Conservation (phyloP, 2,329 filamentous ascomycete species). For the Aureobasidium musti region DNA sequence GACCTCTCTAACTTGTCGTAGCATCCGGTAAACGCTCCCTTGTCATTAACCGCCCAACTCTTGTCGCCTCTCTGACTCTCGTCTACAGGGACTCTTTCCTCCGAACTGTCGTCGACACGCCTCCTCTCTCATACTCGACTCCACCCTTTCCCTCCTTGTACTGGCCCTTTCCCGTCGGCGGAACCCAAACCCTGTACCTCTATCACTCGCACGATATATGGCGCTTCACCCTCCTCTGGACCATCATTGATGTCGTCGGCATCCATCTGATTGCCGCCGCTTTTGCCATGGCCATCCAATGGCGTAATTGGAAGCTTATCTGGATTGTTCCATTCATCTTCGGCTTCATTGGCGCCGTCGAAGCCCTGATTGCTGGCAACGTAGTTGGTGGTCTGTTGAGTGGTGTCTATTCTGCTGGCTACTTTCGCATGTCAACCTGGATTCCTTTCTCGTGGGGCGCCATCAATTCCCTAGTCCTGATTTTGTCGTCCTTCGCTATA, state of each 20-base stretch:
- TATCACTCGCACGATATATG: slow-evolving; percentile 77
- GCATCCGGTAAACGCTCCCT: slow-evolving; percentile 14
- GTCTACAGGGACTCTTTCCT: slow-evolving; percentile 42
- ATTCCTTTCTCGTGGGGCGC: slow-evolving; percentile 86
- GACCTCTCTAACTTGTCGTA: not conserved
- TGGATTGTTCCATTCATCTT: slow-evolving; percentile 75
- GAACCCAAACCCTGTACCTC: slow-evolving; percentile 63
- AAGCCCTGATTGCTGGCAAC: slow-evolving; percentile 78
- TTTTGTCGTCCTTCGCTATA: slow-evolving; percentile 89
- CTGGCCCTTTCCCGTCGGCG: slow-evolving; percentile 64
- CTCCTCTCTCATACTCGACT: slow-evolving; percentile 62
- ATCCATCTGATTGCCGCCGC: slow-evolving; percentile 72
- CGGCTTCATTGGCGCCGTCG: slow-evolving; percentile 67
- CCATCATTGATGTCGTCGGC: slow-evolving; percentile 72
- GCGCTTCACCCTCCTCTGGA: slow-evolving; percentile 87
- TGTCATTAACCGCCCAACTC: not conserved
- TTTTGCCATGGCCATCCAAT: slow-evolving; percentile 73
- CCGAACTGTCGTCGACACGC: slow-evolving; percentile 48
- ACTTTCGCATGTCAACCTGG: slow-evolving; percentile 92
- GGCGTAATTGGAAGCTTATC: slow-evolving; percentile 57
- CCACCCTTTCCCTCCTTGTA: slow-evolving; percentile 82
- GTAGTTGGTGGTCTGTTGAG: slow-evolving; percentile 80
- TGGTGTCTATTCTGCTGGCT: slow-evolving; percentile 77
- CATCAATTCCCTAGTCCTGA: slow-evolving; percentile 77
- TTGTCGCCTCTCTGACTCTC: not conserved